Base-by-base conservation (phyloP, 1,139 yeast species). In the Debaryomycetaceae sp. region DNA sequence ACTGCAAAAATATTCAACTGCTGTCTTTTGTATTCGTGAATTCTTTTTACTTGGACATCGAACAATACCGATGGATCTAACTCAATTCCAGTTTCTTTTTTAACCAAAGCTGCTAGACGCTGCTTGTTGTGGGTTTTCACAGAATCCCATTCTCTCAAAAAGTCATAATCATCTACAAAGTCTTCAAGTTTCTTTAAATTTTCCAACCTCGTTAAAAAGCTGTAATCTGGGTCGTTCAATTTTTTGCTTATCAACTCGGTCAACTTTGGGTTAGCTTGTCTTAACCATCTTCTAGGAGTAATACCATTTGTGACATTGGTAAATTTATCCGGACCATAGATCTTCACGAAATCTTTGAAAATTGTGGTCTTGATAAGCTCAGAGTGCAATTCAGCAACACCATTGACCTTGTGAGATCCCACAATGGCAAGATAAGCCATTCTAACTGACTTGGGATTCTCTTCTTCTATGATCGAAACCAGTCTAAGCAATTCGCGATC, bases 221-320 rank as follows among this genome's bases (percentile, higher is more conserved):
- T 78, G 57, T 83, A 84, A 44, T 68, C 50, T 19, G 76, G 76
- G 47, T 82, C 79, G 33, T 91, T 82, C 42, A 89, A 72, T 52
- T 81, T 81, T 41, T 81, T 76, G 34, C 87, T 75, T 56, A 89
- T 91, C 50, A 91, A 73, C 17, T 67, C 70, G 18, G 95, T 79
- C 55, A 89, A 73, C 50, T 72, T 72, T 14, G 97, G 97, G 63
- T 89, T 91, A 37, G 96, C 96, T 67, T 89, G 96, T 61, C 82
- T 82, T 60, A 89, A 76, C 98, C 98, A 89, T 68, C 97, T 83
- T 72, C 98, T 81, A 52, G 97, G 97, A 5, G 97, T 91, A 56
- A 89, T 81, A 67, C 97, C 97, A 62, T 91, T 91, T 39, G 98
- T 89, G 44, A 89, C 96, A 56, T 89, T 89, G 44, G 87, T 86